phyloP scores from a whole-genome alignment of 2,329 filamentous ascomycete species.

The Trichoderma breve region DNA sequence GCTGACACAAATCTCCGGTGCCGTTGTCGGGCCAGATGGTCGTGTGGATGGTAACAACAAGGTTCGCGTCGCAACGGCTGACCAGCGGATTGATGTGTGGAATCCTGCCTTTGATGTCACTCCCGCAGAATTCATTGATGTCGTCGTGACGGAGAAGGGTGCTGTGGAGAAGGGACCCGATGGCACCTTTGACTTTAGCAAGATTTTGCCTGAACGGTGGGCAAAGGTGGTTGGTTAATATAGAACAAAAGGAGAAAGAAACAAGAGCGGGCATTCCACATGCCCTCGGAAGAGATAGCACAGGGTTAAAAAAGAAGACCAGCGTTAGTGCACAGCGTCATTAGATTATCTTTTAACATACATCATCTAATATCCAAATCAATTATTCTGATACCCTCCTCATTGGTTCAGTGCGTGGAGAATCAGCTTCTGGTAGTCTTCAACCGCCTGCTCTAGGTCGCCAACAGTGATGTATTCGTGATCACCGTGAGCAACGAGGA shows the following conservation, averaged over 20 bases:
- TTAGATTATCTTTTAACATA: neutral
- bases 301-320: neutral
- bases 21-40: slow-evolving; percentile 62
- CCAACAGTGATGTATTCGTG: slow-evolving; percentile 74
- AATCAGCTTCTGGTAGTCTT: slow-evolving; percentile 73
- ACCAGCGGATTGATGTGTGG: slow-evolving; percentile 80
- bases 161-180: slow-evolving; percentile 73
- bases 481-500: slow-evolving; percentile 83
- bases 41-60: slow-evolving; percentile 61
- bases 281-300: neutral
- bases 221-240: slow-evolving; percentile 30
- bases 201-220: slow-evolving; percentile 58
- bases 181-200: slow-evolving; percentile 66
- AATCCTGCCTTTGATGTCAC: slow-evolving; percentile 98
- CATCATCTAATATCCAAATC: neutral
- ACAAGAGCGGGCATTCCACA: neutral
- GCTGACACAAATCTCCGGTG: slow-evolving; percentile 80
- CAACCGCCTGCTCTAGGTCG: slow-evolving; percentile 74
- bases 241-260: neutral
- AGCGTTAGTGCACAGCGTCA: neutral
- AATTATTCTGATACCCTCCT: neutral
- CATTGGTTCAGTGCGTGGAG: slow-evolving; percentile 48
- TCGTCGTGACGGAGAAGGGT: slow-evolving; percentile 88
- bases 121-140: slow-evolving; percentile 83
- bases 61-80: slow-evolving; percentile 75